Percentiles rank a stretch among this genome's conserved stretches.
These are phyloP conservation scores for Sideroxylon spinosum DNA, from an alignment of 179 eudicot species.

Conservation along the genomic window DNA sequence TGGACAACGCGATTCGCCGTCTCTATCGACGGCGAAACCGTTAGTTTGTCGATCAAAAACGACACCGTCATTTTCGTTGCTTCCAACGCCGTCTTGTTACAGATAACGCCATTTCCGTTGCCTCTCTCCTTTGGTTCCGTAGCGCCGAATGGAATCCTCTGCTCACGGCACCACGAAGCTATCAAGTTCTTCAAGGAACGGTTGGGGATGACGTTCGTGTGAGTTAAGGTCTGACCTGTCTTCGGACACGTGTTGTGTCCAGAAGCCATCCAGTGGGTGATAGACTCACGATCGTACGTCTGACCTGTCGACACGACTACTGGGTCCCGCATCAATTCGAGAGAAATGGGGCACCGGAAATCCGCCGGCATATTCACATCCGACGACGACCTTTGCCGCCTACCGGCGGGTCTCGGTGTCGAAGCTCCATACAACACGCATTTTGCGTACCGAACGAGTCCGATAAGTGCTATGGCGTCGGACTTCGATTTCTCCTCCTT, in stretches of 20 bases:
- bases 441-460: conserved; percentile 71
- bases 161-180: conserved; percentile 81
- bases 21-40: conserved; percentile 24
- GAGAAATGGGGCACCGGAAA: conserved; percentile 77
- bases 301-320: conserved; percentile 86
- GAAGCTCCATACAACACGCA: conserved; percentile 73
- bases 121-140: conserved; percentile 35
- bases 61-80: conserved; percentile 84
- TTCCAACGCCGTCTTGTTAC: conserved; percentile 65
- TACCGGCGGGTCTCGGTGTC: conserved; percentile 22
- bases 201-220: conserved; percentile 59
- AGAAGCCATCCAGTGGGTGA: conserved; percentile 70
- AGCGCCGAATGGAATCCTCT: conserved; percentile 53
- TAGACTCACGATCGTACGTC: conserved; percentile 72
- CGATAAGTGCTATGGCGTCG: conserved; percentile 55
- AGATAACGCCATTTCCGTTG: conserved; percentile 24
- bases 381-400: conserved; percentile 35
- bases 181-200: conserved; percentile 70
- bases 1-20: conserved; percentile 47
- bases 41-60: conserved; percentile 48
- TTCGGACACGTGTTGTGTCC: conserved; percentile 89
- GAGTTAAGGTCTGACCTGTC: conserved; percentile 63
- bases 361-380: conserved; percentile 63
- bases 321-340: conserved; percentile 79
- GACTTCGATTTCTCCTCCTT: conserved; percentile 59